A percentile compares a stretch with the other conserved stretches of the same genome.
Conservation (phyloP, 352 stramenopile genomes). For the Phytopythium ostracodes region DNA sequence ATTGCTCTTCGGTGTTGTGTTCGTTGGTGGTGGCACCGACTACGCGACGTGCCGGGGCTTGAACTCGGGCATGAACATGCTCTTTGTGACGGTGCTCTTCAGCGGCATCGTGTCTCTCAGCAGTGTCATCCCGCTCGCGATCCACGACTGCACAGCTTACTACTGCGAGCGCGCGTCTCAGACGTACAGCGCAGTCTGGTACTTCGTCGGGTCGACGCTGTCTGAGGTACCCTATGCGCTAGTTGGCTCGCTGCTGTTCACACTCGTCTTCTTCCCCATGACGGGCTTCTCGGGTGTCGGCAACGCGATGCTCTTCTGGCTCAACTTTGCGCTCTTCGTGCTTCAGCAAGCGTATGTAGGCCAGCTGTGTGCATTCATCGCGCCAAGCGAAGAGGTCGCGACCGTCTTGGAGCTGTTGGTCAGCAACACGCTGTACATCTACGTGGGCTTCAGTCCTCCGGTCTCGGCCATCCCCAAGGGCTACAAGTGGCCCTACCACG, state of each 20-base stretch:
- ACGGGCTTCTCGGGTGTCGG: constrained; percentile 20
- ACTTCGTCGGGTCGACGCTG: constrained; percentile 54
- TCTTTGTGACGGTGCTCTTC: constrained; percentile 58
- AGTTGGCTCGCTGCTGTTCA: constrained; percentile 14
- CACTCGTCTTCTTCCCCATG: constrained; percentile 19
- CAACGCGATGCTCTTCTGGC: constrained; percentile 10
- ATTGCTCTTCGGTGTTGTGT: constrained; percentile 63
- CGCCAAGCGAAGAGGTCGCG: constrained; percentile 17
- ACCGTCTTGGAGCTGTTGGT: constrained; percentile 14
- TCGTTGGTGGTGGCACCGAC: constrained; percentile 16
- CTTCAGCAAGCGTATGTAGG: constrained; percentile 21
- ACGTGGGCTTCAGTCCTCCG: constrained; percentile 17
- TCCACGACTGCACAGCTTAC: constrained; percentile 60
- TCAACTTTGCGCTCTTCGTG: constrained; percentile 14
- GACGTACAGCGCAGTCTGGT: constrained; percentile 71
- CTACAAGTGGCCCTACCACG: constrained; percentile 16
- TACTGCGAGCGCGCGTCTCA: constrained; percentile 47
- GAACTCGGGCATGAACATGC: constrained; percentile 40
- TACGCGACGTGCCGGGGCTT: constrained; percentile 28
- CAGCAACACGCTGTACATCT: constrained; percentile 18
- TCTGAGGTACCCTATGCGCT: constrained; percentile 36
- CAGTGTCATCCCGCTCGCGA: constrained; percentile 57
- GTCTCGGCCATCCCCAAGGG: constrained; percentile 12
- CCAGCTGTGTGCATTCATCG: constrained; percentile 10
- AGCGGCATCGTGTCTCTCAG: constrained; percentile 61